Conservation (phyloP, 75 land plant genomes). For the Selaginella tamariscina region DNA sequence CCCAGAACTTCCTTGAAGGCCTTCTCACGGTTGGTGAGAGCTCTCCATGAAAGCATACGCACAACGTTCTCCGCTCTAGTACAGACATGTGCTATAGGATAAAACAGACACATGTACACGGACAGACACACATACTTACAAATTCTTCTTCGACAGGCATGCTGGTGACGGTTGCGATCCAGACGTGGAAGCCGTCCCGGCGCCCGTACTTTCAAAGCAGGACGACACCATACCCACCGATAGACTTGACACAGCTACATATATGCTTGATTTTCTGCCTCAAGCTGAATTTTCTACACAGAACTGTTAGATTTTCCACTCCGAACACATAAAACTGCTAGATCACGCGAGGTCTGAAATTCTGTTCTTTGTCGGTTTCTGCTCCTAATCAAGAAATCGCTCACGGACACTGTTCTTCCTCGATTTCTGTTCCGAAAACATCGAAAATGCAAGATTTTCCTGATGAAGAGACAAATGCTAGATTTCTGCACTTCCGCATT, state of each 20-base stretch:
- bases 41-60: slow-evolving; percentile 56
- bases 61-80: slow-evolving; percentile 35
- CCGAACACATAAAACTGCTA: not conserved
- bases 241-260: not conserved
- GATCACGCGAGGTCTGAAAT: not conserved
- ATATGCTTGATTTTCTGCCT: too few relatives aligned
- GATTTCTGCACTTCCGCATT: not conserved
- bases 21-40: slow-evolving; percentile 56
- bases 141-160: not conserved
- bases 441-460: too few relatives aligned
- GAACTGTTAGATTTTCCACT: too few relatives aligned
- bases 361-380: not conserved
- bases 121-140: not conserved
- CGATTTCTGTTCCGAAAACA: too few relatives aligned
- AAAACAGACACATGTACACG: not conserved
- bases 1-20: slow-evolving; percentile 35
- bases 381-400: too few relatives aligned
- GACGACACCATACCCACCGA: not conserved
- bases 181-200: not conserved
- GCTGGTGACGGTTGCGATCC: not conserved
- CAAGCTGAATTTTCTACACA: too few relatives aligned
- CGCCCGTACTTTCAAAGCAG: not conserved
- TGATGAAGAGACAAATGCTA: too few relatives aligned
- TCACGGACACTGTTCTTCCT: too few relatives aligned
- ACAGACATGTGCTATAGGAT: too few relatives aligned